Percentiles rank a stretch among this genome's conserved stretches.
phyloP scores from a whole-genome alignment of 2,329 filamentous ascomycete genomes.

The Hawksworthiomyces lignivorus region DNA sequence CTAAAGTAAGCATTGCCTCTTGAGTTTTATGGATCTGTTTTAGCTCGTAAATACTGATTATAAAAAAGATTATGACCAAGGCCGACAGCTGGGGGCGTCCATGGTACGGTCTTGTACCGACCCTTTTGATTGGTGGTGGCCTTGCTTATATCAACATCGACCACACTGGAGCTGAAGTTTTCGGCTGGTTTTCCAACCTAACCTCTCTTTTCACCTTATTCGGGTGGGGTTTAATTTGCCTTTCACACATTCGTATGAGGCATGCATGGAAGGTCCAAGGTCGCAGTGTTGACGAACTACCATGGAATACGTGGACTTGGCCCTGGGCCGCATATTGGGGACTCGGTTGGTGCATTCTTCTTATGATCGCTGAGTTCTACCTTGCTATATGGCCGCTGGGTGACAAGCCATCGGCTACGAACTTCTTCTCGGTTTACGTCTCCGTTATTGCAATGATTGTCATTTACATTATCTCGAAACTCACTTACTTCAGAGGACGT shows the following conservation, averaged over 20 bases:
- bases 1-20: neutral
- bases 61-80: constrained; percentile 1
- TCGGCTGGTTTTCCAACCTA: constrained; percentile 10
- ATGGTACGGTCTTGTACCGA: constrained; percentile 9
- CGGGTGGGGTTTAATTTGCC: constrained; percentile 11
- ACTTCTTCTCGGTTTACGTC: constrained; percentile 4
- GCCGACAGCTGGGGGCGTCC: constrained; percentile 6
- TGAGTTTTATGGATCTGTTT: too few species aligned
- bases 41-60: too few species aligned
- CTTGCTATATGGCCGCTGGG: constrained; percentile 3
- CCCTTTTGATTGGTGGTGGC: constrained; percentile 5
- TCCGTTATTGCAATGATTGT: constrained; percentile 8
- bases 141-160: constrained; percentile 10
- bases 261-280: constrained; percentile 7
- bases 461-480: too few species aligned
- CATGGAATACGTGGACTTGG: constrained; percentile 4
- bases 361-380: constrained; percentile 6
- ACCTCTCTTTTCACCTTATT: constrained; percentile 5
- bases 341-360: constrained; percentile 4
- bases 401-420: neutral
- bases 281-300: neutral
- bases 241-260: constrained; percentile 5
- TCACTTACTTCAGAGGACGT: too few species aligned
- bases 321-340: constrained; percentile 12
- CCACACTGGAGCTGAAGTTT: constrained; percentile 11